A percentile compares a stretch with the other conserved stretches of the same genome.
phyloP scores from a whole-genome alignment of 176 grass and related monocot species.

The Eleusine coracana region DNA sequence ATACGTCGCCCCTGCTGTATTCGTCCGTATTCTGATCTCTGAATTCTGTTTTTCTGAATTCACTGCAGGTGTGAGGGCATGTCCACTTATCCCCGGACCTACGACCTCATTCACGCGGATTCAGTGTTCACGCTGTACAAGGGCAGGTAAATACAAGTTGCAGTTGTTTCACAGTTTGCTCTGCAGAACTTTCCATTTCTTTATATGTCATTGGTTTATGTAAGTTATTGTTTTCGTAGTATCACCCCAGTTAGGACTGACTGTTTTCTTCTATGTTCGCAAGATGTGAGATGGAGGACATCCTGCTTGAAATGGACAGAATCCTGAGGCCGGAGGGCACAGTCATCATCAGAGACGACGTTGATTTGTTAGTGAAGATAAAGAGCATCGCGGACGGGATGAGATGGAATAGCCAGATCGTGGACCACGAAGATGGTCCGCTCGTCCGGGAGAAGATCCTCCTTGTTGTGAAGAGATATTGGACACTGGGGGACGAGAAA shows the following conservation, averaged over 20 bases:
- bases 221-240: background rate
- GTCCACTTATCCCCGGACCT: slow-evolving; percentile 95
- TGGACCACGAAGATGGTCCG: slow-evolving; percentile 92
- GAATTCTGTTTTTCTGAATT: slow-evolving; percentile 33
- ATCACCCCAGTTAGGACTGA: slow-evolving; percentile 18
- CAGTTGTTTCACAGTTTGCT: background rate
- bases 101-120: slow-evolving; percentile 89
- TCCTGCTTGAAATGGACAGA: slow-evolving; percentile 91
- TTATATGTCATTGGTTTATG: background rate
- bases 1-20: background rate
- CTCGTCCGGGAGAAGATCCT: slow-evolving; percentile 89
- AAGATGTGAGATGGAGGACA: slow-evolving; percentile 82
- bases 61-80: slow-evolving; percentile 85
- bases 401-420: slow-evolving; percentile 93
- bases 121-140: slow-evolving; percentile 78
- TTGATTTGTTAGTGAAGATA: slow-evolving; percentile 82
- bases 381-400: slow-evolving; percentile 81
- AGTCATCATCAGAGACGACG: slow-evolving; percentile 84
- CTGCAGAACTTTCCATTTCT: background rate
- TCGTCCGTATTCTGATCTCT: slow-evolving; percentile 26
- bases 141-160: slow-evolving; percentile 56
- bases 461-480: slow-evolving; percentile 90
- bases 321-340: slow-evolving; percentile 87
- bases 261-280: background rate
- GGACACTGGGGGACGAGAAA: slow-evolving; percentile 61